A percentile compares a stretch with the other conserved stretches of the same genome.
These are phyloP conservation scores for Hirsutella minnesotensis DNA, from an alignment of 2,329 filamentous ascomycete species.

Conservation along the genomic window DNA sequence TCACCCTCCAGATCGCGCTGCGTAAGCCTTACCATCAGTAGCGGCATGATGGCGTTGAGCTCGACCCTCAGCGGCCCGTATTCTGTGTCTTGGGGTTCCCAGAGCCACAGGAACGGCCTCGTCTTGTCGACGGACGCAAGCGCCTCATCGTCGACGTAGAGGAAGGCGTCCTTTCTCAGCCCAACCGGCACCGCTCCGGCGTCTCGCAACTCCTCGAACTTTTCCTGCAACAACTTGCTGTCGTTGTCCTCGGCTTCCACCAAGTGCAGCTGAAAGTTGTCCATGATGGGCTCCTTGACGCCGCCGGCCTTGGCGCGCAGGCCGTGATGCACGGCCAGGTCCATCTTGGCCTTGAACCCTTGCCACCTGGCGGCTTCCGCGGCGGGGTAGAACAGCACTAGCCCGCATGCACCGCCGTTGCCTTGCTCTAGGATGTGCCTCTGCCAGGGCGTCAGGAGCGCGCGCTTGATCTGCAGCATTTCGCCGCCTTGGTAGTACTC, in stretches of 20 bases:
- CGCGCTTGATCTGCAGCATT: not conserved
- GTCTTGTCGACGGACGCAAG: not conserved
- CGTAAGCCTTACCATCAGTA: slow-evolving; percentile 1
- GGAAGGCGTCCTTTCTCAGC: slow-evolving; percentile 1
- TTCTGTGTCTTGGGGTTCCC: not conserved
- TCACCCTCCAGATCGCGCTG: slow-evolving; percentile 1
- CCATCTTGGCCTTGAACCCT: slow-evolving; percentile 1
- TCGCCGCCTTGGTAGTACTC: not conserved
- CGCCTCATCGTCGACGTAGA: slow-evolving; percentile 1
- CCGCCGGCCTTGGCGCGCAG: not conserved
- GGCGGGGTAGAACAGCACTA: not conserved
- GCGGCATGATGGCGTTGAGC: slow-evolving; percentile 1
- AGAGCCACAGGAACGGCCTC: slow-evolving; percentile 1
- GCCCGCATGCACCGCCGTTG: slow-evolving; percentile 1
- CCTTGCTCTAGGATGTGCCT: slow-evolving; percentile 1
- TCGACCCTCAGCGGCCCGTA: slow-evolving; percentile 1
- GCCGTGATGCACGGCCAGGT: slow-evolving; percentile 1
- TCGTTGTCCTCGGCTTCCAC: not conserved
- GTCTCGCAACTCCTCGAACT: not conserved
- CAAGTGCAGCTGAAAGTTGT: not conserved
- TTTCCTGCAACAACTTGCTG: not conserved
- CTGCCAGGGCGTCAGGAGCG: not conserved
- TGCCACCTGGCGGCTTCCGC: slow-evolving; percentile 1
- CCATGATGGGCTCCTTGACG: not conserved
- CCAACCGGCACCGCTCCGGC: not conserved